phyloP scores from a whole-genome alignment of 2,329 filamentous ascomycete species.

The Cladosporium austrohemisphaericum region DNA sequence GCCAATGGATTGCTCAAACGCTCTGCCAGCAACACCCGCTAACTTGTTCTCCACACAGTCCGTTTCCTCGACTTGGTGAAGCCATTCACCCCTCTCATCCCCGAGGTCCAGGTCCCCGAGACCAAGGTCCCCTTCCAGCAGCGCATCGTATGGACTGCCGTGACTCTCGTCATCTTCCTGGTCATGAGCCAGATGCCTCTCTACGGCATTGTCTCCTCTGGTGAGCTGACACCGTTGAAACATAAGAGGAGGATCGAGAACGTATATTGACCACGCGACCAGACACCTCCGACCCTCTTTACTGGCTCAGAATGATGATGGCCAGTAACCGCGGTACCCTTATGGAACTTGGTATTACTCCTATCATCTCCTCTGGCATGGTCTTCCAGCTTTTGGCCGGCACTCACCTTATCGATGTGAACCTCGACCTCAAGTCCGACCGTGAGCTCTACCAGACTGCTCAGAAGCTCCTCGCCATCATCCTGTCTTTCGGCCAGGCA shows the following conservation, averaged over 20 bases:
- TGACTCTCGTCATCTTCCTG: conserved; percentile 93
- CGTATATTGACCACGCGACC: conserved; percentile 7
- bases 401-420: conserved; percentile 99
- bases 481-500: conserved; percentile 94
- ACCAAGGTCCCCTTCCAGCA: conserved; percentile 99
- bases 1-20: conserved; percentile 20
- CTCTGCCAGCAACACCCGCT: conserved; percentile 10
- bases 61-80: conserved; percentile 99
- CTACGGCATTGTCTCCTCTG: conserved; percentile 97
- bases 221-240: conserved; percentile 21
- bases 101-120: conserved; percentile 97
- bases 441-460: conserved; percentile 99
- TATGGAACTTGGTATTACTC: conserved; percentile 61
- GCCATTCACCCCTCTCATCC: conserved; percentile 98
- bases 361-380: conserved; percentile 99
- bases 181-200: conserved; percentile 99
- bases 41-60: conserved; percentile 54
- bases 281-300: conserved; percentile 89
- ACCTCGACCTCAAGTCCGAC: conserved; percentile 99
- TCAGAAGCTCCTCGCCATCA: conserved; percentile 95
- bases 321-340: conserved; percentile 72
- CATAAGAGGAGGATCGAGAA: conserved; percentile 14
- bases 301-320: conserved; percentile 99
- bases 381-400: conserved; percentile 99
- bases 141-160: conserved; percentile 52